Conservation (phyloP, 2,329 filamentous ascomycete species). For the Xylariales sp. region DNA sequence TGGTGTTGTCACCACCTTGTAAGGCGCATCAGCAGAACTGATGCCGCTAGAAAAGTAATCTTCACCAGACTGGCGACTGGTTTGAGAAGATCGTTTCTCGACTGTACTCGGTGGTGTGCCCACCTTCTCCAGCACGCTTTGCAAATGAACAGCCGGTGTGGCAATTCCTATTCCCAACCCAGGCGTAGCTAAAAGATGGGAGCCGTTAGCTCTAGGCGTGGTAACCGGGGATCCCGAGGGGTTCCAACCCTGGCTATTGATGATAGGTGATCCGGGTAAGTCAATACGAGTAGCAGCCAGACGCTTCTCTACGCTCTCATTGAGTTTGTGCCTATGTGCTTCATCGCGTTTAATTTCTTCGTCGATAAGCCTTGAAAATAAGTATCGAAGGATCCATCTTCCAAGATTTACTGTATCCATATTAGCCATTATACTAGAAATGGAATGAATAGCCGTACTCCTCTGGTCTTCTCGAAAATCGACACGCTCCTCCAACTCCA, state of each 20-base stretch:
- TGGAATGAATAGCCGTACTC: conserved; percentile 66
- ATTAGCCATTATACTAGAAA: conserved; percentile 34
- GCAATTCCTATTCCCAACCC: conserved; percentile 83
- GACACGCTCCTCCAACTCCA: conserved; percentile 76
- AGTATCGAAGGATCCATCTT: conserved; percentile 93
- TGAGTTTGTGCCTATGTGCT: conserved; percentile 74
- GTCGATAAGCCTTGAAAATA: conserved; percentile 89
- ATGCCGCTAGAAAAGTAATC: conserved; percentile 83
- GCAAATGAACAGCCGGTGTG: conserved; percentile 68
- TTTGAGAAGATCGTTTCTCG: conserved; percentile 67
- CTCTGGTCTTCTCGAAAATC: conserved; percentile 93
- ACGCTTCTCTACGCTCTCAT: conserved; percentile 70
- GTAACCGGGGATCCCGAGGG: conserved; percentile 60
- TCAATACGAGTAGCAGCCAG: conserved; percentile 65
- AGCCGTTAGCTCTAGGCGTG: conserved; percentile 74
- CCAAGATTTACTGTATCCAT: conserved; percentile 83
- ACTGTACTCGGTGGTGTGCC: conserved; percentile 58
- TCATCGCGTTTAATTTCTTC: conserved; percentile 90
- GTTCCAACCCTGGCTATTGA: conserved; percentile 55
- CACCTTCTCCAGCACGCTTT: conserved; percentile 61
- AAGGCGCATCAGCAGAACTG: conserved; percentile 59
- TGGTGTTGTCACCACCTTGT: conserved; percentile 61
- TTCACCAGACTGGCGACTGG: conserved; percentile 70
- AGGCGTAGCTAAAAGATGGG: conserved; percentile 74
- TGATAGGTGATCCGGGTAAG: conserved; percentile 63